Evolutionary conservation across 768 basidiomycete genomes (phyloP).

Genomic region (Termitomyces sp.): DNA sequence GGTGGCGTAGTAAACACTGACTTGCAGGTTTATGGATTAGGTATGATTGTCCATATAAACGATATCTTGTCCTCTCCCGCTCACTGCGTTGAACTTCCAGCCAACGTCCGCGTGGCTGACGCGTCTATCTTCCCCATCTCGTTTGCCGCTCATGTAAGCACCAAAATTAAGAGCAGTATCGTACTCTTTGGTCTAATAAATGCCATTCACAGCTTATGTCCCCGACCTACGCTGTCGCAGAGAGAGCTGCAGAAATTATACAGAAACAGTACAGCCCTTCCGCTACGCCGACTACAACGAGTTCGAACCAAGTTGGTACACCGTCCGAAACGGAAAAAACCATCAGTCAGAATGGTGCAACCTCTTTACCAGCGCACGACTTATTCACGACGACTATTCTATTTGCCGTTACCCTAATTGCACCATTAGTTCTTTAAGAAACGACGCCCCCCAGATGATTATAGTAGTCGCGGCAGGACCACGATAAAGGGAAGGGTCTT

Average conservation of each 20-base stretch:
- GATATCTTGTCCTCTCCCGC: background rate
- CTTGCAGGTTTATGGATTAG: slow-evolving; percentile 50
- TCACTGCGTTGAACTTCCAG: slow-evolving; percentile 1
- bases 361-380: background rate
- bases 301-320: background rate
- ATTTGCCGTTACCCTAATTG: background rate
- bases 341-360: background rate
- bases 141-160: slow-evolving; percentile 20
- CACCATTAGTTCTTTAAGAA: background rate
- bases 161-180: background rate
- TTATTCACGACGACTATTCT: background rate
- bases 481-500: background rate
- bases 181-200: background rate
- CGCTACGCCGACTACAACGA: background rate
- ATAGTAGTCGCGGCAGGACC: background rate
- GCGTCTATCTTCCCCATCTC: slow-evolving; percentile 21
- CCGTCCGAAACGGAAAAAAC: slow-evolving; percentile 1
- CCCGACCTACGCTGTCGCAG: slow-evolving; percentile 9
- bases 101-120: slow-evolving; percentile 41
- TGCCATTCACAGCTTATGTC: slow-evolving; percentile 3
- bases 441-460: background rate
- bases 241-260: slow-evolving; percentile 7
- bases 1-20: slow-evolving; percentile 58
- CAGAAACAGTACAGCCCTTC: background rate
- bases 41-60: slow-evolving; percentile 15